Evolutionary conservation across 805 yeast genomes (phyloP), one percentile per base, ranked within the genome.

Genomic region (Saturnispora ahearnii): DNA sequence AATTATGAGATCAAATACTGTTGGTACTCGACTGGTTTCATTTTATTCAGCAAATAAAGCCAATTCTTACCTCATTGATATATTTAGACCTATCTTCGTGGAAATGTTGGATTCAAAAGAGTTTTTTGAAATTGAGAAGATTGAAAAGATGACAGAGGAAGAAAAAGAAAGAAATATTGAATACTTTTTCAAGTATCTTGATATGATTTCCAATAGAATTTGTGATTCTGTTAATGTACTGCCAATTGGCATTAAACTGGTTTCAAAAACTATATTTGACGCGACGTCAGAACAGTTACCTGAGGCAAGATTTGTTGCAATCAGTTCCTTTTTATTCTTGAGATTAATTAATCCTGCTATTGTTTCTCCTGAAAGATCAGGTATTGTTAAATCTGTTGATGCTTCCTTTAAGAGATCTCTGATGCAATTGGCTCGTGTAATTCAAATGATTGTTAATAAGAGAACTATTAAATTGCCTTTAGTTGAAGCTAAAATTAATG

Each of bases 401-500:
- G 48, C 53, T n/a, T 54, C 50, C 8, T 56, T 62, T 44, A 67
- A 88, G 53, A 74, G 96, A 55, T 77, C 87, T 0, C 73, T 87
- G 46, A 79, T 90, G 49, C 81, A 86, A 49, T 64, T 90, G 32
- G 96, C 96, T 2, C 87, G 88, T 58, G 82, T 85, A 18, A 68
- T 91, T 21, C 98, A 91, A 66, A 79, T 84, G 56, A 78, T 90
- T 69, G 96, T 95, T 1, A 91, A 90, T 62, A 90, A 88, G 29
- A 74, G 95, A 0, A 72, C 86, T 4, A 67, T 83, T 45, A 89
- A 80, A 62, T 80, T 86, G 78, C 82, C 86, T 1, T 63, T 79
- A 1, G 36, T 65, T 13, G 57, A 58, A 47, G 51, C 71, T 3
- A 67, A 71, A 50, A 62, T 64, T 40, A 72, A 68, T 1, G 78